Evolutionary conservation across 441 rosid genomes (phyloP), one percentile per base, ranked within the genome.

Genomic region (Hypseocharis bilobata): DNA sequence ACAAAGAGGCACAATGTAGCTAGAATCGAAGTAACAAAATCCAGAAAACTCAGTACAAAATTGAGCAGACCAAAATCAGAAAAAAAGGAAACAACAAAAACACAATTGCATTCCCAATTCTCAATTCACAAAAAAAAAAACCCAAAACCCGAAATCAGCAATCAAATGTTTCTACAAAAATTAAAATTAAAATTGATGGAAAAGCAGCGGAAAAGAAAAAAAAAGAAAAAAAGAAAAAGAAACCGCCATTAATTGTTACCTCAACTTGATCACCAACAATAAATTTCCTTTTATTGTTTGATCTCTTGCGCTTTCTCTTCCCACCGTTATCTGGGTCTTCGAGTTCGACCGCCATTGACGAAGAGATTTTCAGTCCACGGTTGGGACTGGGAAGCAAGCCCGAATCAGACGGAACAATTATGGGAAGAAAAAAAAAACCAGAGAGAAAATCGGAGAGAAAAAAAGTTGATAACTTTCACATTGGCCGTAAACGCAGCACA

Each of bases 221-320:
- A 23, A 20, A 25, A 51, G 14, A 19, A 6, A 0, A 6, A 22
- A 7, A 6, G 11, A 19, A 0, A 22, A 7, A 23, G 14, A 11
- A 13, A 13, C 2, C 3, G 8, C 10, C 20, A 14, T 10, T 30
- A 30, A 6, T 30, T 16, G n/a, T 28, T 58, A 63, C 89, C 87
- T 85, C 87, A 0, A 81, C 74, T 75, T 62, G 72, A 5, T 80
- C 79, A 11, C 73, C 75, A 26, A 29, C 63, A 64, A 66, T 66
- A 10, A 83, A 75, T 67, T 75, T 78, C 55, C 44, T 69, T 28
- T 34, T 70, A 52, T 57, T 30, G 70, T 8, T 32, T 6, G 17
- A 17, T 27, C 44, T 75, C 65, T 61, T 63, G 4, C 69, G 74
- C 71, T 65, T 76, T 20, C 63, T 67, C 60, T 68, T 75, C 69